These are phyloP conservation scores for Limnanthes douglasii DNA, from an alignment of 345 rosid genomes.

Conservation along the genomic window DNA sequence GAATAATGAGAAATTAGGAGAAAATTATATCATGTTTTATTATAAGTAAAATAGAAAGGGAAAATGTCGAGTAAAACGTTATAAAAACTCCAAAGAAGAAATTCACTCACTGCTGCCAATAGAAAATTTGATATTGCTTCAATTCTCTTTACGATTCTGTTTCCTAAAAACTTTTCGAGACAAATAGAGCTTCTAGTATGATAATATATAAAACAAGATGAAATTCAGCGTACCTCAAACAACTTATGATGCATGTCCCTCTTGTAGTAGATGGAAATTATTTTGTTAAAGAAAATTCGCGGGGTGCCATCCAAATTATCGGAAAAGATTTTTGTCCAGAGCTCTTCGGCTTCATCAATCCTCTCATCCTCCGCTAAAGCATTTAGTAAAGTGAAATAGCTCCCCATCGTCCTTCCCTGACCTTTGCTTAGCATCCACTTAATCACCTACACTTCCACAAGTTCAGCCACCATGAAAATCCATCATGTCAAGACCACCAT, in stretches of 20 bases:
- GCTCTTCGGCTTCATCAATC: slow-evolving; percentile 81
- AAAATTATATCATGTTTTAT: no score
- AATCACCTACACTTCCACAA: slow-evolving; percentile 30
- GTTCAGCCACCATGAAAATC: neutral
- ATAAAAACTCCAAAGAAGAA: neutral
- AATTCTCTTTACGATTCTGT: no score
- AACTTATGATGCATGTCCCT: slow-evolving; percentile 69
- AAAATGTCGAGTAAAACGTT: neutral
- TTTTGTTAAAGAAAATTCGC: slow-evolving; percentile 60
- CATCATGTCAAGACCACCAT: neutral
- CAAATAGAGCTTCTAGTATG: no score
- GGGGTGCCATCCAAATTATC: slow-evolving; percentile 58
- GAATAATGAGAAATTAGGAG: no score
- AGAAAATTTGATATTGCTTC: neutral
- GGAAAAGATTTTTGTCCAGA: slow-evolving; percentile 66
- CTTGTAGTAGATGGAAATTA: slow-evolving; percentile 57
- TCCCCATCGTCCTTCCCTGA: slow-evolving; percentile 87
- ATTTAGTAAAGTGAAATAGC: slow-evolving; percentile 59
- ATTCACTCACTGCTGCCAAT: neutral
- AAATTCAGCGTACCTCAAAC: slow-evolving; percentile 44
- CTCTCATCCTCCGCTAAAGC: slow-evolving; percentile 80
- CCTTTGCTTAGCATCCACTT: slow-evolving; percentile 99
- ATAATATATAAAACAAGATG: neutral
- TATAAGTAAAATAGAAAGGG: neutral
- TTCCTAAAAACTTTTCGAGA: no score